Percentiles rank a stretch among this genome's conserved stretches.
phyloP scores from a whole-genome alignment of 2,329 filamentous ascomycete genomes.

The Fonsecaea erecta region DNA sequence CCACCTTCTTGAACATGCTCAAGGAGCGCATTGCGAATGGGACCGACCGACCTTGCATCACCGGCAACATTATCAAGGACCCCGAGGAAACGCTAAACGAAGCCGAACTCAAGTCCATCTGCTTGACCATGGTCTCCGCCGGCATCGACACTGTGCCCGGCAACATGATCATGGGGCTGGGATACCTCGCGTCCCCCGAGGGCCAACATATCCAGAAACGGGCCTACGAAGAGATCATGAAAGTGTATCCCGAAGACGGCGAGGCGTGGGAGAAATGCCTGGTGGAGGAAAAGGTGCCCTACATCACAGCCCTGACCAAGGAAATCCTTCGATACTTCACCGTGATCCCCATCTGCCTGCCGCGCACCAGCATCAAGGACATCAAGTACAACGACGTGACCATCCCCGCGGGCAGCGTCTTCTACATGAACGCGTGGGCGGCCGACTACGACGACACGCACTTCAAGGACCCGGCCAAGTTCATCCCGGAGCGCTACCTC shows the following conservation, averaged over 20 bases:
- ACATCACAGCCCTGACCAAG: constrained; percentile 77
- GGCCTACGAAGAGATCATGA: constrained; percentile 71
- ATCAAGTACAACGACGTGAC: constrained; percentile 69
- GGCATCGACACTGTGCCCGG: constrained; percentile 81
- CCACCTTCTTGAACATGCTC: constrained; percentile 62
- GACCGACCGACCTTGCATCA: constrained; percentile 70
- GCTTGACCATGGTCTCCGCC: constrained; percentile 79
- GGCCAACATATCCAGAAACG: constrained; percentile 72
- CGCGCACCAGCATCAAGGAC: constrained; percentile 72
- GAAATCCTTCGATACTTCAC: constrained; percentile 79
- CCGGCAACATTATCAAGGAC: constrained; percentile 71
- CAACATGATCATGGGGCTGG: constrained; percentile 79
- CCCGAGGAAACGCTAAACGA: constrained; percentile 71
- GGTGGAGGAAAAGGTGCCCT: constrained; percentile 74
- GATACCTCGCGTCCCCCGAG: constrained; percentile 69
- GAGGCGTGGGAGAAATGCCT: constrained; percentile 78
- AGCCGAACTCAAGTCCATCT: constrained; percentile 78
- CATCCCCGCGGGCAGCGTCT: constrained; percentile 76
- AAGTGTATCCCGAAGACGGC: constrained; percentile 68
- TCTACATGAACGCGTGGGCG: constrained; percentile 81
- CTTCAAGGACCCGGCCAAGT: constrained; percentile 66
- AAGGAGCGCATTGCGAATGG: constrained; percentile 66
- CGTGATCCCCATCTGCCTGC: constrained; percentile 78
- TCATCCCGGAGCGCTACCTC: constrained; percentile 74
- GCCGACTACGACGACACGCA: constrained; percentile 73